Evolutionary conservation across 805 yeast genomes (phyloP).

Genomic region (Suhomyces sp.): DNA sequence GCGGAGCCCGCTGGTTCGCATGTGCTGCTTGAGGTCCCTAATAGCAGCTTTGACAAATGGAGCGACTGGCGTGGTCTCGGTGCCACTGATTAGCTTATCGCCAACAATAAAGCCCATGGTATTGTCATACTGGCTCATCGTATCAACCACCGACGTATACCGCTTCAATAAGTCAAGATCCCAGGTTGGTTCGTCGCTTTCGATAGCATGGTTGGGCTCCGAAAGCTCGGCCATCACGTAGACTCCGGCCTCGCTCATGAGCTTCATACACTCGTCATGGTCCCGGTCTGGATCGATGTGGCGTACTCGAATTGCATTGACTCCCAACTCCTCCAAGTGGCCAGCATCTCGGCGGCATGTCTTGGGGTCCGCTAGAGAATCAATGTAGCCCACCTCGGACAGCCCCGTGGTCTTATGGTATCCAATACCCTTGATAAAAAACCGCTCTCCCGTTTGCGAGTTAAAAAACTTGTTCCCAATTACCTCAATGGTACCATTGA

Average conservation of each 20-base stretch:
- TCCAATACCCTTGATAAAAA: conserved; percentile 84
- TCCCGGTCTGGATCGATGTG: conserved; percentile 69
- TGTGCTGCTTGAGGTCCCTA: conserved; percentile 30
- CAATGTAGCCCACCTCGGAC: conserved; percentile 39
- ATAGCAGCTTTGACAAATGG: conserved; percentile 38
- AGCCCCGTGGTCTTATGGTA: conserved; percentile 67
- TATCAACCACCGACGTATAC: conserved; percentile 33
- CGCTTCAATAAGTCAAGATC: conserved; percentile 27
- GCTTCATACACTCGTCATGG: conserved; percentile 54
- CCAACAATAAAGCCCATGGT: conserved; percentile 41
- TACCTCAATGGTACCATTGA: conserved; percentile 51
- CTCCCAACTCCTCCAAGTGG: conserved; percentile 60
- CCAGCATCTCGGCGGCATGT: conserved; percentile 82
- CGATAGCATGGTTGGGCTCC: conserved; percentile 34
- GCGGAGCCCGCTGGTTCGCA: conserved; percentile 25
- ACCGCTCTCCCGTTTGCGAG: conserved; percentile 70
- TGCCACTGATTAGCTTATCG: conserved; percentile 36
- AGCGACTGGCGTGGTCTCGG: conserved; percentile 24
- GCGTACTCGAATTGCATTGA: conserved; percentile 83
- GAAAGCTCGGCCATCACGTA: conserved; percentile 36
- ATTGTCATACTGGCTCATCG: conserved; percentile 29
- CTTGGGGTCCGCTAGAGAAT: conserved; percentile 71
- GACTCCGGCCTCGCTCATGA: conserved; percentile 30
- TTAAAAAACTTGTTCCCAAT: conserved; percentile 76
- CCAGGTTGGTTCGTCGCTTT: conserved; percentile 34